These are phyloP conservation scores for Paramecium octaurelia DNA, from an alignment of 73 alveolate species.

Conservation along the genomic window DNA sequence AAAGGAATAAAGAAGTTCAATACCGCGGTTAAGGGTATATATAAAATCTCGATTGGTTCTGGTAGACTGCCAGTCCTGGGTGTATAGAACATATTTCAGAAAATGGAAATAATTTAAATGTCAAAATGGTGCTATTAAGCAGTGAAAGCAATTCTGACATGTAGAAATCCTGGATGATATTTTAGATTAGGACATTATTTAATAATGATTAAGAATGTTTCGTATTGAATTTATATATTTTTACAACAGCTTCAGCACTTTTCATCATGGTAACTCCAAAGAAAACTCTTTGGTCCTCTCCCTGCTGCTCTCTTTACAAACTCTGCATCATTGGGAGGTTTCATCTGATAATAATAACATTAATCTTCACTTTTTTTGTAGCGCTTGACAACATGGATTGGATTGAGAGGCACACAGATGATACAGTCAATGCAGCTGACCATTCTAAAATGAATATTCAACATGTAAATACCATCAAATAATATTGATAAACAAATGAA, in stretches of 20 bases:
- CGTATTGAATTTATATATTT: background rate
- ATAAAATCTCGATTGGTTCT: background rate
- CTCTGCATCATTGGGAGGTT: conserved; percentile 83
- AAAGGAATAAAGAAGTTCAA: background rate
- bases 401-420: conserved; percentile 88
- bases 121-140: background rate
- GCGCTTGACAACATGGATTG: conserved; percentile 90
- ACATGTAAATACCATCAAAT: conserved; percentile 72
- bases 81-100: background rate
- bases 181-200: background rate
- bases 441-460: conserved; percentile 65
- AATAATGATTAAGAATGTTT: background rate
- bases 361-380: conserved; percentile 59
- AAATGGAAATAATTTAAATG: background rate
- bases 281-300: conserved; percentile 79
- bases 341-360: background rate
- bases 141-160: background rate
- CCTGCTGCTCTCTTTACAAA: conserved; percentile 71
- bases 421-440: conserved; percentile 93
- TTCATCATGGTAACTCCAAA: conserved; percentile 74
- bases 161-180: background rate
- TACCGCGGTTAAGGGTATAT: background rate
- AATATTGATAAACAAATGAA: conserved; percentile 89
- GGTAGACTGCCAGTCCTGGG: background rate
- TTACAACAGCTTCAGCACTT: conserved; percentile 50